phyloP scores from a whole-genome alignment of 2,329 filamentous ascomycete genomes.

The Ophiostoma himal-ulmi region DNA sequence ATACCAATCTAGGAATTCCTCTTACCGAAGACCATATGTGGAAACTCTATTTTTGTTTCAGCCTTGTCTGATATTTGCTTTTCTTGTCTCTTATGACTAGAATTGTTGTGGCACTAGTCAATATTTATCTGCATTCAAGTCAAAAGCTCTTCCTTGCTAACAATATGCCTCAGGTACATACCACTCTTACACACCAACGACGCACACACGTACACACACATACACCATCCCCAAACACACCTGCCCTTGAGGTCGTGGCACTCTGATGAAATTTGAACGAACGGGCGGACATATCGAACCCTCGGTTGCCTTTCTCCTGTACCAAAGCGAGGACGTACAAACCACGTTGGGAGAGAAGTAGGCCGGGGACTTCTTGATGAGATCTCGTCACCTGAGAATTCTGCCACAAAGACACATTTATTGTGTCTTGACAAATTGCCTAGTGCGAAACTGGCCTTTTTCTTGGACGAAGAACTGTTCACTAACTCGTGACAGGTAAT shows the following conservation, averaged over 20 bases:
- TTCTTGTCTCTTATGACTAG: constrained; percentile 17
- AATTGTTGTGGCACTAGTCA: constrained; percentile 12
- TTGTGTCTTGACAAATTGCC: background rate
- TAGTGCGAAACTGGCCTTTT: background rate
- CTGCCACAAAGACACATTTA: constrained; percentile 20
- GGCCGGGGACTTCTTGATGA: constrained; percentile 55
- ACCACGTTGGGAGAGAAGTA: constrained; percentile 47
- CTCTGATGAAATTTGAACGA: constrained; percentile 63
- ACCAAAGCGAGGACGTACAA: constrained; percentile 57
- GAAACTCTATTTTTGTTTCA: constrained; percentile 53
- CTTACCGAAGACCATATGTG: constrained; percentile 61
- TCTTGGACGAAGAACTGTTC: background rate
- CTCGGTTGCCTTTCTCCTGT: constrained; percentile 39
- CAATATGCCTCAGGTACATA: constrained; percentile 24
- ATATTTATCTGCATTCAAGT: background rate
- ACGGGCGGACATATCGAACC: constrained; percentile 64
- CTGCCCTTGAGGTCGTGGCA: constrained; percentile 28
- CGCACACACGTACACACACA: background rate
- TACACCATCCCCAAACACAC: constrained; percentile 11
- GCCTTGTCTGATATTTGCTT: constrained; percentile 56
- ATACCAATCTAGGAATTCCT: constrained; percentile 60
- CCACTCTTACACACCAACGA: constrained; percentile 2
- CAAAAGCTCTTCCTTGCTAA: constrained; percentile 24
- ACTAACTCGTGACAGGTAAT: constrained; percentile 29
- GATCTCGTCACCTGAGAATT: constrained; percentile 56